Percentiles rank a stretch among this genome's conserved stretches.
phyloP scores from a whole-genome alignment of 176 grass and related monocot genomes.

The Tillandsia fasciculata region DNA sequence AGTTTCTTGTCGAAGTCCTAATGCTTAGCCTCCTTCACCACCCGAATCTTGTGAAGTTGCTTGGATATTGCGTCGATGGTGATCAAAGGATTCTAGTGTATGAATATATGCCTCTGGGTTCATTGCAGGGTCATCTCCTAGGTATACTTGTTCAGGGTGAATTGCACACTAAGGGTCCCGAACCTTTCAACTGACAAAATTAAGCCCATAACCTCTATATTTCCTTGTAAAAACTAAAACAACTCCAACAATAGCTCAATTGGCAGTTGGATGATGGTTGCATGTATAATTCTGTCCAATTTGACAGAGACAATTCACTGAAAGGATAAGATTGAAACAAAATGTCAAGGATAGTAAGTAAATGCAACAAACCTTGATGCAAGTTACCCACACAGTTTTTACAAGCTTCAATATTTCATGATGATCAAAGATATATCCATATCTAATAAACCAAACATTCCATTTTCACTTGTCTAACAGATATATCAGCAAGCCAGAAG shows the following conservation, averaged over 20 bases:
- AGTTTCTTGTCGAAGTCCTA: slow-evolving; percentile 83
- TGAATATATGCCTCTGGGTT: slow-evolving; percentile 69
- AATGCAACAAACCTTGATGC: neutral
- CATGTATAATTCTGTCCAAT: too few species aligned
- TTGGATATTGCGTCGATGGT: slow-evolving; percentile 58
- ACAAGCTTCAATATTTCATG: too few species aligned
- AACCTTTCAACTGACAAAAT: too few species aligned
- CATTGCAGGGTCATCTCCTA: slow-evolving; percentile 63
- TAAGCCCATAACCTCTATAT: too few species aligned
- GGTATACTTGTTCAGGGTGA: slow-evolving; percentile 18
- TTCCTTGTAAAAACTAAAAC: too few species aligned
- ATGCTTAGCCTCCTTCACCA: slow-evolving; percentile 82
- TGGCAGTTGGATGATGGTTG: too few species aligned
- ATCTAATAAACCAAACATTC: neutral
- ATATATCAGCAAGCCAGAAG: slow-evolving; percentile 25
- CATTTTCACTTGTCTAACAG: slow-evolving; percentile 25
- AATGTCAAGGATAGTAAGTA: neutral
- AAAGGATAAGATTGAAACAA: too few species aligned
- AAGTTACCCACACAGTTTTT: neutral
- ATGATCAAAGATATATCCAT: neutral
- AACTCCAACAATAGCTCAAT: too few species aligned
- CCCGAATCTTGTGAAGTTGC: slow-evolving; percentile 62
- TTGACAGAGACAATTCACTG: too few species aligned
- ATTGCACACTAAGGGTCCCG: neutral
- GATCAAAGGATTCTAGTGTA: slow-evolving; percentile 72